Evolutionary conservation across 2,329 filamentous ascomycete genomes (phyloP).

Genomic region (Fusarium sulawesiense): DNA sequence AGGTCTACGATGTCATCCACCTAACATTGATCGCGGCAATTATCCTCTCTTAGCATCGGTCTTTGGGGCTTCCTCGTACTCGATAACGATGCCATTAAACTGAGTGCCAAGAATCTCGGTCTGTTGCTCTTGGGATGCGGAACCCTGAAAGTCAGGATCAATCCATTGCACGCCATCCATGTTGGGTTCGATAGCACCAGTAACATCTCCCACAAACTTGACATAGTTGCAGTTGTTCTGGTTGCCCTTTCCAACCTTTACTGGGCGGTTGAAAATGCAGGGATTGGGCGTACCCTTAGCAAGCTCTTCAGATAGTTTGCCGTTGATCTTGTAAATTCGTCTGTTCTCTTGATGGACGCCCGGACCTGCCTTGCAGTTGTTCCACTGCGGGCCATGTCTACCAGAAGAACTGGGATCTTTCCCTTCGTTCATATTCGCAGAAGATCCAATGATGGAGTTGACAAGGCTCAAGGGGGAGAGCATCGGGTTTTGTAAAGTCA

Average conservation of each 20-base stretch:
- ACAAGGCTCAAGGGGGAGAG: no score
- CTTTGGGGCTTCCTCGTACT: no score
- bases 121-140: no score
- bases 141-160: background rate
- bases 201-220: background rate
- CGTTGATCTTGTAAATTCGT: background rate
- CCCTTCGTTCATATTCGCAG: no score
- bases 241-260: background rate
- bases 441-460: no score
- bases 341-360: background rate
- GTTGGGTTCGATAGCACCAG: fast-evolving
- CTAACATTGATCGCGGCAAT: no score
- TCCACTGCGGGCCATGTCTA: no score
- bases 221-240: background rate
- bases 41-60: no score
- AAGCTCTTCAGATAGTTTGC: background rate
- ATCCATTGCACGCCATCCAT: background rate
- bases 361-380: background rate
- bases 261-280: background rate
- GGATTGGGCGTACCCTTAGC: background rate
- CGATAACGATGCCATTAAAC: background rate
- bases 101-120: background rate
- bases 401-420: no score
- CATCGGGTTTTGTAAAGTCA: no score
- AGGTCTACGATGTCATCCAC: no score